phyloP scores from a whole-genome alignment of 139 green algal species.

The Micractinium conductrix region DNA sequence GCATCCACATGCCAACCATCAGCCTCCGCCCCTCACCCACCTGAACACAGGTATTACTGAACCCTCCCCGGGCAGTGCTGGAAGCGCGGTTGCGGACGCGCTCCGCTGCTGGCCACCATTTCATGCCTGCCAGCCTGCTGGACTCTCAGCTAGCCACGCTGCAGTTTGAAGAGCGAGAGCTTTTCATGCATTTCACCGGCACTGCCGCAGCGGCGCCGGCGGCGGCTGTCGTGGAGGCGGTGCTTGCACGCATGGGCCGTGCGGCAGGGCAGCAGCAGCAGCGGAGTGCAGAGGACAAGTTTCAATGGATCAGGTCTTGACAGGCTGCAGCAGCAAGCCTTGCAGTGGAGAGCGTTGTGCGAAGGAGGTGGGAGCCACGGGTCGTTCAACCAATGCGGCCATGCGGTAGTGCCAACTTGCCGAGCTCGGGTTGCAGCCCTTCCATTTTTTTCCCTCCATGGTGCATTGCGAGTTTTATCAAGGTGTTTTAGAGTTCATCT shows the following conservation, averaged over 20 bases:
- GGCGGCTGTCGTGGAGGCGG: background rate
- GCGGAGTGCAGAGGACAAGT: no score
- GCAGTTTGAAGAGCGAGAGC: conserved; percentile 5
- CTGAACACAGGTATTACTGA: conserved; percentile 39
- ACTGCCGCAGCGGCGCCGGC: background rate
- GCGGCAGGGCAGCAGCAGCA: background rate
- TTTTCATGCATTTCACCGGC: background rate
- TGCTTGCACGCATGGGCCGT: background rate
- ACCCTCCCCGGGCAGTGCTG: conserved; percentile 30
- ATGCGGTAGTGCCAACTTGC: no score
- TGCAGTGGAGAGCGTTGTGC: no score
- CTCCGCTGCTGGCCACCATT: conserved; percentile 26
- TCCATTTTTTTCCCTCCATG: no score
- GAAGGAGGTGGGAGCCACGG: no score
- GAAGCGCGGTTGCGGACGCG: conserved; percentile 26
- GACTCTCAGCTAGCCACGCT: conserved; percentile 48
- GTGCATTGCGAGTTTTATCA: no score
- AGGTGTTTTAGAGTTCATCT: no score
- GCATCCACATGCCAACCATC: background rate
- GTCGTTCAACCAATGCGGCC: no score
- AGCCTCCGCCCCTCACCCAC: background rate
- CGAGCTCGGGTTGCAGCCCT: no score
- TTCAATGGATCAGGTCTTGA: no score
- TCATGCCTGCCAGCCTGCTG: conserved; percentile 48
- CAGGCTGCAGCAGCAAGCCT: no score